Percentiles rank a stretch among this genome's conserved stretches.
These are phyloP conservation scores for Tetrapisispora iriomotensis DNA, from an alignment of 805 yeast genomes.

Conservation along the genomic window DNA sequence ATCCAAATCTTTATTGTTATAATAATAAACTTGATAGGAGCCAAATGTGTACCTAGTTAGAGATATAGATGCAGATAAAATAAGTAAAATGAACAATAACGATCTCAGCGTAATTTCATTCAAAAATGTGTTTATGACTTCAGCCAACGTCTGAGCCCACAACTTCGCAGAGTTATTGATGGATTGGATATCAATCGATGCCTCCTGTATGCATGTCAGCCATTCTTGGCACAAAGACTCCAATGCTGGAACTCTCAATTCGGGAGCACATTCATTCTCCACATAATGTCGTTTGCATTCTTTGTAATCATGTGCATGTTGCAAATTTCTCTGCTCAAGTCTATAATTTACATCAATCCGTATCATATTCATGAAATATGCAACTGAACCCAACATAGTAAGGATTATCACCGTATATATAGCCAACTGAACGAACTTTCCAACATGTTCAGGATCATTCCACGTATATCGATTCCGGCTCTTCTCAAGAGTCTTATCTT, in stretches of 20 bases:
- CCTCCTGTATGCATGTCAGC: conserved; percentile 60
- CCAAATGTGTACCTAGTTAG: conserved; percentile 45
- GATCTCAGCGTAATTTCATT: conserved; percentile 65
- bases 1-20: neutral
- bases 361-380: conserved; percentile 45
- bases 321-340: conserved; percentile 50
- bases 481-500: no score
- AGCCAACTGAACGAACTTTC: conserved; percentile 47
- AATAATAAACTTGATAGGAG: conserved; percentile 27
- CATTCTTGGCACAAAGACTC: conserved; percentile 61
- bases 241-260: conserved; percentile 60
- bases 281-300: conserved; percentile 59
- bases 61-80: conserved; percentile 43
- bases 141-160: conserved; percentile 77
- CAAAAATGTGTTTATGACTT: conserved; percentile 66
- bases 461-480: neutral
- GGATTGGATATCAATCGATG: neutral
- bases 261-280: conserved; percentile 62
- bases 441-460: conserved; percentile 9
- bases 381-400: conserved; percentile 42
- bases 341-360: conserved; percentile 62
- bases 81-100: conserved; percentile 37
- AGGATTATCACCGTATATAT: conserved; percentile 47
- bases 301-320: conserved; percentile 53
- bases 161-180: conserved; percentile 41